A percentile compares a stretch with the other conserved stretches of the same genome.
These are phyloP conservation scores for Flaveria sonorensis DNA, from an alignment of 129 eudicot species.

Conservation along the genomic window DNA sequence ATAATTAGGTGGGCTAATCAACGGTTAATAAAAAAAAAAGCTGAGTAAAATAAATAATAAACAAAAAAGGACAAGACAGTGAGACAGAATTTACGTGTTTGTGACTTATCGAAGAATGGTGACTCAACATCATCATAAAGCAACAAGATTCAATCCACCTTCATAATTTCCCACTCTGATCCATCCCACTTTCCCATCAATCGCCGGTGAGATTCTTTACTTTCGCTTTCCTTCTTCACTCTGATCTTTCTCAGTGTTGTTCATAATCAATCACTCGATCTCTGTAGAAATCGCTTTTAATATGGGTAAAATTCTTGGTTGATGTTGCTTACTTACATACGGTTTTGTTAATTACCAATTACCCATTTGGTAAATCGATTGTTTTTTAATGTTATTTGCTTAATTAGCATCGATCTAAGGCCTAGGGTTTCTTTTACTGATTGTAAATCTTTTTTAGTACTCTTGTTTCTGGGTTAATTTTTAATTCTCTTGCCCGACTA, in stretches of 20 bases:
- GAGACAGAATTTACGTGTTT: constrained; percentile 24
- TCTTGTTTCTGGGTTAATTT: constrained; percentile 17
- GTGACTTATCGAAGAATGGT: constrained; percentile 28
- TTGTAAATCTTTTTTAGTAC: not conserved
- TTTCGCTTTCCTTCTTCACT: no score
- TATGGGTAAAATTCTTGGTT: constrained; percentile 7
- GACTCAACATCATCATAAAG: constrained; percentile 38
- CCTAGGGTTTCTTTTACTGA: not conserved
- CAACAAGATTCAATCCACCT: constrained; percentile 21
- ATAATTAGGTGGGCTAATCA: no score
- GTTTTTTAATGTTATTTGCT: not conserved
- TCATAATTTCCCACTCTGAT: constrained; percentile 24
- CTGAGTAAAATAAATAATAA: not conserved
- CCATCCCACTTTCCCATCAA: constrained; percentile 21
- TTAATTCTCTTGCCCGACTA: not conserved
- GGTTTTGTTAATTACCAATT: not conserved
- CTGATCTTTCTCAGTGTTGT: no score
- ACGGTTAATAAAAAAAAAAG: no score
- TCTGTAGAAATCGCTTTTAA: not conserved
- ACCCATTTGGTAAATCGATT: constrained; percentile 19
- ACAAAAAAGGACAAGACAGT: not conserved
- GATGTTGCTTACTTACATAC: constrained; percentile 8
- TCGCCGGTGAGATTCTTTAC: constrained; percentile 37
- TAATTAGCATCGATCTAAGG: constrained; percentile 3
- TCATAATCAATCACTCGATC: no score